Evolutionary conservation across 768 basidiomycete species (phyloP).

Genomic region (Boletus pseudopeckii): DNA sequence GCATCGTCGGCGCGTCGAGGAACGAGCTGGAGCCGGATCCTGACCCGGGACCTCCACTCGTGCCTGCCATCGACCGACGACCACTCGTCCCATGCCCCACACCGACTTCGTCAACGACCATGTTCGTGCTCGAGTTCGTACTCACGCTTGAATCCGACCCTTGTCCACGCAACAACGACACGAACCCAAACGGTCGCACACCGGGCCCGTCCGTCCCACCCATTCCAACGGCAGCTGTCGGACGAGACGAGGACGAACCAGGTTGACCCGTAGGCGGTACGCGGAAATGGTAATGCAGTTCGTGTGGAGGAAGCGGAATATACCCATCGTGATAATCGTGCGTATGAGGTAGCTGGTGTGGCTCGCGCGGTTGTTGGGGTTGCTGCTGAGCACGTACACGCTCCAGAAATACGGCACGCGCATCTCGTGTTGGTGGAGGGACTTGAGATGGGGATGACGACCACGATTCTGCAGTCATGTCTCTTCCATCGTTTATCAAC

Average conservation of each 20-base stretch:
- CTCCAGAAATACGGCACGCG: slow-evolving; percentile 7
- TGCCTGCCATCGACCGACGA: slow-evolving; percentile 6
- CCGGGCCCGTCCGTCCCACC: slow-evolving; percentile 9
- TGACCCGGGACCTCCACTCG: neutral
- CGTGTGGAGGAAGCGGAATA: slow-evolving; percentile 1
- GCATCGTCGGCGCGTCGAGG: slow-evolving; percentile 4
- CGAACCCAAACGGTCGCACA: slow-evolving; percentile 13
- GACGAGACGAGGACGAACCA: slow-evolving; percentile 3
- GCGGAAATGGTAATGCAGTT: slow-evolving; percentile 5
- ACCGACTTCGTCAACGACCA: slow-evolving; percentile 13
- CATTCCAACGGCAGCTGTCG: neutral
- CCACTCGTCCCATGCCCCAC: neutral
- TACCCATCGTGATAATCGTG: slow-evolving; percentile 6
- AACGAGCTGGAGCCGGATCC: slow-evolving; percentile 5
- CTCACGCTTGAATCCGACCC: slow-evolving; percentile 17
- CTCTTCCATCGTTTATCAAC: slow-evolving; percentile 18
- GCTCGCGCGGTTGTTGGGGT: slow-evolving; percentile 4
- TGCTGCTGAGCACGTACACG: slow-evolving; percentile 17
- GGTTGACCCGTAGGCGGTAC: slow-evolving; percentile 8
- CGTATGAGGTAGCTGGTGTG: neutral
- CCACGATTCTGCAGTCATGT: slow-evolving; percentile 1
- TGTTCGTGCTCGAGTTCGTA: slow-evolving; percentile 8
- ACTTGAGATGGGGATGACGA: neutral
- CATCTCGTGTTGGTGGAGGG: slow-evolving; percentile 2
- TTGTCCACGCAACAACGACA: slow-evolving; percentile 13